These are phyloP conservation scores for Diplodia corticola DNA, from an alignment of 2,329 filamentous ascomycete genomes.

Conservation along the genomic window DNA sequence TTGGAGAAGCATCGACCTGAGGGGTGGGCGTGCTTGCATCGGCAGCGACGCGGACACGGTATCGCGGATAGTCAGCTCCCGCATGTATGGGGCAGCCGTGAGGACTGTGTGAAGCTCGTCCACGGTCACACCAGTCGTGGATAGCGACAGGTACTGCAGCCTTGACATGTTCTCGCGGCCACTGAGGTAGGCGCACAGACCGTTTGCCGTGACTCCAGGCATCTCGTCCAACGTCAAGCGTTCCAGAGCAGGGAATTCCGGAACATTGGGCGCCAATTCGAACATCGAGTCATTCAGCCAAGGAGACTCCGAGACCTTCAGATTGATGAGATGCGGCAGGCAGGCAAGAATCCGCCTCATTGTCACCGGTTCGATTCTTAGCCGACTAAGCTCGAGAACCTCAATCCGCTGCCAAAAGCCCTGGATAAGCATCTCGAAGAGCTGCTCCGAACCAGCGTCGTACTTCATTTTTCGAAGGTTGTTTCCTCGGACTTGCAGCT, in stretches of 20 bases:
- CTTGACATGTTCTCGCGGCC: slow-evolving; percentile 55
- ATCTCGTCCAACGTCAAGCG: slow-evolving; percentile 72
- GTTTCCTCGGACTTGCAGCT: slow-evolving; percentile 79
- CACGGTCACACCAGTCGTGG: slow-evolving; percentile 66
- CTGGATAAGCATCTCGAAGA: slow-evolving; percentile 68
- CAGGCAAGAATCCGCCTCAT: slow-evolving; percentile 70
- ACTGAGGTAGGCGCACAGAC: slow-evolving; percentile 68
- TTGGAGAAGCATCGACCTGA: slow-evolving; percentile 68
- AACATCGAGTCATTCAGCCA: slow-evolving; percentile 79
- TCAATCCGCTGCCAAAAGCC: slow-evolving; percentile 71
- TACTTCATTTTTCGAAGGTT: slow-evolving; percentile 90
- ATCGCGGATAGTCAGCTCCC: slow-evolving; percentile 59
- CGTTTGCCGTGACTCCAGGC: slow-evolving; percentile 69
- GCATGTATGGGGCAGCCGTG: slow-evolving; percentile 57
- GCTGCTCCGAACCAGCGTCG: slow-evolving; percentile 72
- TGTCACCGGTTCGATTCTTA: slow-evolving; percentile 69
- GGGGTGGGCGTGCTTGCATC: slow-evolving; percentile 58
- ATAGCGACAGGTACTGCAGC: slow-evolving; percentile 64
- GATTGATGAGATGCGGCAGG: slow-evolving; percentile 67
- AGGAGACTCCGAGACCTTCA: slow-evolving; percentile 70
- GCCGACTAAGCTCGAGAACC: slow-evolving; percentile 67
- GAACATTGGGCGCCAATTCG: slow-evolving; percentile 62
- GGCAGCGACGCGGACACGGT: slow-evolving; percentile 60
- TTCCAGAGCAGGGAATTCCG: slow-evolving; percentile 72
- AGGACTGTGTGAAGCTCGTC: slow-evolving; percentile 63